These are phyloP conservation scores for Torulaspora microellipsoides DNA, from an alignment of 805 yeast genomes.

Conservation along the genomic window DNA sequence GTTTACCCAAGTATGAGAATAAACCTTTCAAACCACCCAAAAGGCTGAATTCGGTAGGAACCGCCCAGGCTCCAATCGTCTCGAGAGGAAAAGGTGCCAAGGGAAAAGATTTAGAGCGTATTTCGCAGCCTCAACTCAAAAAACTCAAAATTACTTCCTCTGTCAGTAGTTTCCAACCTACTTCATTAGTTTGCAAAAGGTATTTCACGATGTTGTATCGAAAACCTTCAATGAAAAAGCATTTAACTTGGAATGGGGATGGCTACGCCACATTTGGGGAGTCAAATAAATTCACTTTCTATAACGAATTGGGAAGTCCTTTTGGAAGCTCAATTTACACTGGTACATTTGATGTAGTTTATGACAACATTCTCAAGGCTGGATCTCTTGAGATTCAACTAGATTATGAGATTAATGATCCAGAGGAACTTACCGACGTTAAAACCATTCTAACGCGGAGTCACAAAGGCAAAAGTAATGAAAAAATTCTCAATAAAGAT, in stretches of 20 bases:
- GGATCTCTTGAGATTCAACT: conserved; percentile 62
- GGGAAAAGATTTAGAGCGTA: background rate
- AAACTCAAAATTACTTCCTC: background rate
- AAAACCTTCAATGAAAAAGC: conserved; percentile 67
- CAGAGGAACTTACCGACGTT: conserved; percentile 16
- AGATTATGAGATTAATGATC: conserved; percentile 41
- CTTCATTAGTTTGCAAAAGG: background rate
- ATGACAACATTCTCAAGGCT: conserved; percentile 43
- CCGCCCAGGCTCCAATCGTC: background rate
- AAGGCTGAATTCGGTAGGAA: conserved; percentile 4
- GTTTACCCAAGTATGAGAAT: conserved; percentile 32
- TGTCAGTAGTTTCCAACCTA: background rate
- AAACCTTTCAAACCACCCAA: conserved; percentile 55
- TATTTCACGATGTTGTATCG: conserved; percentile 54
- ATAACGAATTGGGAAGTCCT: conserved; percentile 27
- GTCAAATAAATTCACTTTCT: conserved; percentile 21
- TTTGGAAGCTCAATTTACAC: conserved; percentile 26
- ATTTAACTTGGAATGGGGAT: conserved; percentile 95
- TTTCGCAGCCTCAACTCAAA: conserved; percentile 4
- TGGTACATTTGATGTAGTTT: conserved; percentile 22
- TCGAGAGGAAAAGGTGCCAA: background rate
- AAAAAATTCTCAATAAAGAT: background rate
- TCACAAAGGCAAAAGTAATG: background rate
- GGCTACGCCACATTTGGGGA: conserved; percentile 48
- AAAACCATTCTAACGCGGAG: background rate